phyloP scores from a whole-genome alignment of 805 yeast genomes.

The Metschnikowia proteae region DNA sequence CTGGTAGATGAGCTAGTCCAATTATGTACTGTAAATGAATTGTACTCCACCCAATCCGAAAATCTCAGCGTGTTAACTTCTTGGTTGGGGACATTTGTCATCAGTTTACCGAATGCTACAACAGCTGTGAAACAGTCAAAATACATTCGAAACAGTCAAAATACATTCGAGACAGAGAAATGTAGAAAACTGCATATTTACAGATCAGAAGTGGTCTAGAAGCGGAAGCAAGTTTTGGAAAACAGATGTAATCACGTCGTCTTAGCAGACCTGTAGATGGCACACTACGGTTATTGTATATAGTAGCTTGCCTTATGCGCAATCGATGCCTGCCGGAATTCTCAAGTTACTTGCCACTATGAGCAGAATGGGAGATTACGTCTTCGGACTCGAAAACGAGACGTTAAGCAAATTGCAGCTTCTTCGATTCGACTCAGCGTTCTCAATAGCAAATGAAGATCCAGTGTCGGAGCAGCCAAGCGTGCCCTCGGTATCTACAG shows the following conservation, averaged over 20 bases:
- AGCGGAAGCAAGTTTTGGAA: too few species aligned
- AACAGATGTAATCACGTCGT: too few species aligned
- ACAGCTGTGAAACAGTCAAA: too few species aligned
- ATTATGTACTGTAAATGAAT: not conserved
- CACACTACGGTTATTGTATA: not conserved
- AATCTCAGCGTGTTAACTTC: too few species aligned
- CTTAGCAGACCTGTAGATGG: too few species aligned
- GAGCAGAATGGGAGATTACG: conserved; percentile 9
- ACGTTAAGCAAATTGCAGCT: conserved; percentile 9
- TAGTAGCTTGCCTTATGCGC: not conserved
- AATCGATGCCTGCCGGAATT: not conserved
- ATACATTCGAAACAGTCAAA: too few species aligned
- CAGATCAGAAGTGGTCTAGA: too few species aligned
- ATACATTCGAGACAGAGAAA: too few species aligned
- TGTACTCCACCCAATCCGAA: too few species aligned
- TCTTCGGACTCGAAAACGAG: conserved; percentile 8
- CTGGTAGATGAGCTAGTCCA: not conserved
- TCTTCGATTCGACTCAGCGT: conserved; percentile 14
- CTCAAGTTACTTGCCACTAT: conserved; percentile 1
- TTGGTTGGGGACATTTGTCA: too few species aligned
- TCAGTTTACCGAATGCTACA: too few species aligned
- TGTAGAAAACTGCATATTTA: too few species aligned
- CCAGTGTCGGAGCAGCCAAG: not conserved
- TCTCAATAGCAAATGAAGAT: not conserved
- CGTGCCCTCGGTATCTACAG: conserved; percentile 5